These are phyloP conservation scores for Neoarthrinium moseri DNA, from an alignment of 2,329 filamentous ascomycete genomes.

Conservation along the genomic window DNA sequence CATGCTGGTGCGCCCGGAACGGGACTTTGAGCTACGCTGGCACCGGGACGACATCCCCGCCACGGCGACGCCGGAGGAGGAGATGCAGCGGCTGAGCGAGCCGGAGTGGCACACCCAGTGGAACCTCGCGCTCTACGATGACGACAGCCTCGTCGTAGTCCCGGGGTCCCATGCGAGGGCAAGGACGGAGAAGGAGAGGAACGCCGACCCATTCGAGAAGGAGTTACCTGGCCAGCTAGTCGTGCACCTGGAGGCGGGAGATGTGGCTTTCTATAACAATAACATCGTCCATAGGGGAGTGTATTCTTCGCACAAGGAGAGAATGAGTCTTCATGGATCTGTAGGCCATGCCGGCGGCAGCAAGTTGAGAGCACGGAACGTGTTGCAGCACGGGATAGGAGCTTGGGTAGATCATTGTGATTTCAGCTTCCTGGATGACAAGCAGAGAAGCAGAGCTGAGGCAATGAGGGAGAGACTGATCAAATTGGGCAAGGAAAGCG, in stretches of 20 bases:
- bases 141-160: slow-evolving; percentile 71
- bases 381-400: slow-evolving; percentile 72
- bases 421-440: slow-evolving; percentile 46
- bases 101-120: slow-evolving; percentile 79
- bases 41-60: slow-evolving; percentile 80
- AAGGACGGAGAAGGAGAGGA: slow-evolving; percentile 67
- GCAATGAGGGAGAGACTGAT: slow-evolving; percentile 64
- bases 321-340: slow-evolving; percentile 71
- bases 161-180: slow-evolving; percentile 74
- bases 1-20: slow-evolving; percentile 72
- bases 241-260: slow-evolving; percentile 69
- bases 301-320: slow-evolving; percentile 57
- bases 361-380: slow-evolving; percentile 62
- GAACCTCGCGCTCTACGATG: slow-evolving; percentile 75
- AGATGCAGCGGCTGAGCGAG: slow-evolving; percentile 57
- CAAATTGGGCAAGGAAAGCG: slow-evolving; percentile 58
- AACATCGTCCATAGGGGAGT: slow-evolving; percentile 78
- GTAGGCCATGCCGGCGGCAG: slow-evolving; percentile 62
- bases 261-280: slow-evolving; percentile 86
- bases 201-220: slow-evolving; percentile 63
- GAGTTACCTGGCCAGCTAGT: slow-evolving; percentile 61
- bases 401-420: slow-evolving; percentile 62
- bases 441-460: slow-evolving; percentile 50
- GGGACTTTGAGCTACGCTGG: slow-evolving; percentile 75
- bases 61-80: slow-evolving; percentile 64